Evolutionary conservation across 148 eudicot genomes (phyloP), one percentile per base, ranked within the genome.

Genomic region (Silene uniflora): DNA sequence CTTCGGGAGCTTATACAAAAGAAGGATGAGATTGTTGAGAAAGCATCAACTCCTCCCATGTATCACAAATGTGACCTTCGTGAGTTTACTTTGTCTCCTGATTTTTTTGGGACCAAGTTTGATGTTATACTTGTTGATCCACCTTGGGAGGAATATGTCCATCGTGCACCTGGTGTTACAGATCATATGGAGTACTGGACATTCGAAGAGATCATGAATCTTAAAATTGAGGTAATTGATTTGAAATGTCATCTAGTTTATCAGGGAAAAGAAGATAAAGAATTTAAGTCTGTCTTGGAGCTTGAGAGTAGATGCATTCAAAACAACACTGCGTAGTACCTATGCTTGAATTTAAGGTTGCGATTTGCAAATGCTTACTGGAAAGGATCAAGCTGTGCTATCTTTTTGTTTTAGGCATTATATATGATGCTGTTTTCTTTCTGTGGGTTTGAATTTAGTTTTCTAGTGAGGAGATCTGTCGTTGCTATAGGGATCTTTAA

Each of bases 141-240:
- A 10, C 98, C 98, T 46, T 92, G 97, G 98, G 97, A 95, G 83
- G 98, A 92, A 85, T 95, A 95, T 83, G 93, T 91, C 78, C 98
- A 94, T 81, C 90, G 96, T 74, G 98, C 98, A 69, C 96, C 96
- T 82, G 98, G 97, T 80, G 97, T 94, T 70, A 89, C 90, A 72
- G 96, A 95, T 82, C 89, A 89, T 80, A 90, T 88, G 92, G 98
- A 95, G 58, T 88, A 84, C 75, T 95, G 98, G 98, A 87, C 91
- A 47, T 85, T 88, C 82, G 96, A 95, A 84, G 96, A 95, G 84
- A 95, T 95, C 79, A 89, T 88, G 93, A 92, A 92, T 80, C 86
- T 95, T 32, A 92, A 92, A 79, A 95, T 95, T 83, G 98, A 95
- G 97, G 98, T 95, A 85, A 75, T 76, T 73, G 77, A 69, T 17